Conservation (phyloP, 495 filamentous ascomycete genomes). For the Trichoderma orchidacearum region DNA sequence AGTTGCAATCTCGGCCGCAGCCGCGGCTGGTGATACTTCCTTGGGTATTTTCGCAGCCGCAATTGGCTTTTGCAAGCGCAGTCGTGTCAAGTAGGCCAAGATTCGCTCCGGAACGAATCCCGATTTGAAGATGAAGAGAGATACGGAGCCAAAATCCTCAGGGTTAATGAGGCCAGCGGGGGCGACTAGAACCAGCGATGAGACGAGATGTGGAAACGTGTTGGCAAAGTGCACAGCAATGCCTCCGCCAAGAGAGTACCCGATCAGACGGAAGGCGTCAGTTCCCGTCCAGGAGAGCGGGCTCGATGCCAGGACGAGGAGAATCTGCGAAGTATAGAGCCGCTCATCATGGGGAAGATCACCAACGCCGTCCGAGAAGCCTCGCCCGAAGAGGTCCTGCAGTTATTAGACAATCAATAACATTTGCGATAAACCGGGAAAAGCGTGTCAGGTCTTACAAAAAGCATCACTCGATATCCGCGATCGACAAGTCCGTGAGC, state of each 20-base stretch:
- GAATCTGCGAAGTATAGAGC: slow-evolving; percentile 63
- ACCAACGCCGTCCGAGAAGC: slow-evolving; percentile 57
- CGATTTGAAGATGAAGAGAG: slow-evolving; percentile 45
- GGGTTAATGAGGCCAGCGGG: slow-evolving; percentile 58
- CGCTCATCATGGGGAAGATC: slow-evolving; percentile 56
- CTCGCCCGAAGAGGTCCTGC: slow-evolving; percentile 59
- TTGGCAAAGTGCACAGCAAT: slow-evolving; percentile 62
- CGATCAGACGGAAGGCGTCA: slow-evolving; percentile 53
- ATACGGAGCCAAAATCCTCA: slow-evolving; percentile 44
- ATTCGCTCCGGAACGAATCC: slow-evolving; percentile 29
- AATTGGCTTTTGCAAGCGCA: slow-evolving; percentile 24
- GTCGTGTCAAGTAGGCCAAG: slow-evolving; percentile 20
- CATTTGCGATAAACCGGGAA: not conserved
- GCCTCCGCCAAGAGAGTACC: slow-evolving; percentile 77
- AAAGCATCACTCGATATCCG: slow-evolving; percentile 74
- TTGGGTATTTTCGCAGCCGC: slow-evolving; percentile 6
- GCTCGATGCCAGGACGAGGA: slow-evolving; percentile 58
- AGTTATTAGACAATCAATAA: not conserved
- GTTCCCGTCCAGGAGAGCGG: slow-evolving; percentile 51
- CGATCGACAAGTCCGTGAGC: slow-evolving; percentile 52
- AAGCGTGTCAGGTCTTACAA: slow-evolving; percentile 20
- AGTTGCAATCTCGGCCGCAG: slow-evolving; percentile 9
- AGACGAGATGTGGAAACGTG: slow-evolving; percentile 53
- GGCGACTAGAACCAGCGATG: slow-evolving; percentile 57
- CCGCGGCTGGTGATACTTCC: slow-evolving; percentile 11